phyloP scores from a whole-genome alignment of 129 eudicot genomes.

The Flaveria trinervia region DNA sequence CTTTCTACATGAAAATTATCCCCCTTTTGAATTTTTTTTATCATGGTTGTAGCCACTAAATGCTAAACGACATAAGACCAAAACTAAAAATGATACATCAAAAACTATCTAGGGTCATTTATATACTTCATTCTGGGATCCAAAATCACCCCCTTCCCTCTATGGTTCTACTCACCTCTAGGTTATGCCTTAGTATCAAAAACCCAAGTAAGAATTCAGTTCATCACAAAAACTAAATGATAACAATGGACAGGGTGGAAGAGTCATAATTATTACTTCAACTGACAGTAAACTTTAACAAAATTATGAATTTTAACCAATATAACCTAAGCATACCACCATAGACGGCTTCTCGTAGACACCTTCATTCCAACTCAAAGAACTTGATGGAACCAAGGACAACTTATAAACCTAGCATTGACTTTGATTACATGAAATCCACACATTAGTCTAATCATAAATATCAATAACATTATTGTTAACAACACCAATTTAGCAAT shows the following conservation, averaged over 20 bases:
- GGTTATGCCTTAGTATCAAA: conserved; percentile 70
- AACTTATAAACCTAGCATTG: background rate
- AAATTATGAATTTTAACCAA: too few species aligned
- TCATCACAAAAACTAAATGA: background rate
- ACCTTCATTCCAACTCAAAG: conserved; percentile 29
- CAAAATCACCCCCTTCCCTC: conserved; percentile 90
- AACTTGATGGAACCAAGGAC: conserved; percentile 26
- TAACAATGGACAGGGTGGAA: too few species aligned
- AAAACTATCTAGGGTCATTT: too few species aligned
- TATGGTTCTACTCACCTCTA: conserved; percentile 65
- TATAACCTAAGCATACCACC: conserved; percentile 30
- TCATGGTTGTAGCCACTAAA: background rate
- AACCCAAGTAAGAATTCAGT: conserved; percentile 49
- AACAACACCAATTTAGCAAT: background rate
- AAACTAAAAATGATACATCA: too few species aligned
- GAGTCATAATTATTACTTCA: too few species aligned
- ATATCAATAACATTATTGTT: background rate
- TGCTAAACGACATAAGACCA: conserved; percentile 14
- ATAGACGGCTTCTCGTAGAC: conserved; percentile 32
- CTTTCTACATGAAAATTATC: too few species aligned
- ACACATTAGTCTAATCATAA: conserved; percentile 31
- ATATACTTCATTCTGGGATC: conserved; percentile 7
- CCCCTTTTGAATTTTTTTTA: too few species aligned
- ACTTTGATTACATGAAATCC: conserved; percentile 34
- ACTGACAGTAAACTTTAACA: too few species aligned